phyloP scores from a whole-genome alignment of 1,284 basidiomycete genomes.

The Leccinum huronense region DNA sequence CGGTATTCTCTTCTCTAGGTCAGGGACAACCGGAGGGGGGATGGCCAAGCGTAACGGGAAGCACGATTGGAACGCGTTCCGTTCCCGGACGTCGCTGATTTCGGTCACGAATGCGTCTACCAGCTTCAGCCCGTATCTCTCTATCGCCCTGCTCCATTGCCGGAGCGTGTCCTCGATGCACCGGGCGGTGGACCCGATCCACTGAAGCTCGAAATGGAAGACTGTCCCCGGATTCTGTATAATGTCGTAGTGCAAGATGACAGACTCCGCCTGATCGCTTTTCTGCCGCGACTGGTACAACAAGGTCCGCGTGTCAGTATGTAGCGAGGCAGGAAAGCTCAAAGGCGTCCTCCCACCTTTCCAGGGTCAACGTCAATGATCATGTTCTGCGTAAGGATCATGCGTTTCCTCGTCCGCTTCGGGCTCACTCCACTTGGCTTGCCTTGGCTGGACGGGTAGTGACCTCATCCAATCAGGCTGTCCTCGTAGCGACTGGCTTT shows the following conservation, averaged over 20 bases:
- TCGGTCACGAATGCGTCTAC: slow-evolving; percentile 92
- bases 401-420: slow-evolving; percentile 56
- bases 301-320: slow-evolving; percentile 14
- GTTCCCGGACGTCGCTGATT: slow-evolving; percentile 76
- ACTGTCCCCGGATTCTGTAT: slow-evolving; percentile 89
- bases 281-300: slow-evolving; percentile 53
- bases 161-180: slow-evolving; percentile 90
- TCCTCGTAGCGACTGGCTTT: slow-evolving; percentile 45
- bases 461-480: slow-evolving; percentile 37
- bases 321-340: slow-evolving; percentile 1
- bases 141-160: slow-evolving; percentile 82
- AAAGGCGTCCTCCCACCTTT: slow-evolving; percentile 51
- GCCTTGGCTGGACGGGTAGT: slow-evolving; percentile 41
- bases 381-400: slow-evolving; percentile 84
- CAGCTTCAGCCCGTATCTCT: slow-evolving; percentile 88
- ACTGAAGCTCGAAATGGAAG: slow-evolving; percentile 96
- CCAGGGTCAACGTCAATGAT: slow-evolving; percentile 83
- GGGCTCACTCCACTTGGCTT: slow-evolving; percentile 40
- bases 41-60: slow-evolving; percentile 76
- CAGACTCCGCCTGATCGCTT: slow-evolving; percentile 85
- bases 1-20: slow-evolving; percentile 66
- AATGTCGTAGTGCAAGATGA: slow-evolving; percentile 87
- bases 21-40: slow-evolving; percentile 68
- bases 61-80: slow-evolving; percentile 87
- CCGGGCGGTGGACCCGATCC: slow-evolving; percentile 96